These are phyloP conservation scores for Triticum timopheevii DNA, from an alignment of 176 grass and related monocot genomes.

Conservation along the genomic window DNA sequence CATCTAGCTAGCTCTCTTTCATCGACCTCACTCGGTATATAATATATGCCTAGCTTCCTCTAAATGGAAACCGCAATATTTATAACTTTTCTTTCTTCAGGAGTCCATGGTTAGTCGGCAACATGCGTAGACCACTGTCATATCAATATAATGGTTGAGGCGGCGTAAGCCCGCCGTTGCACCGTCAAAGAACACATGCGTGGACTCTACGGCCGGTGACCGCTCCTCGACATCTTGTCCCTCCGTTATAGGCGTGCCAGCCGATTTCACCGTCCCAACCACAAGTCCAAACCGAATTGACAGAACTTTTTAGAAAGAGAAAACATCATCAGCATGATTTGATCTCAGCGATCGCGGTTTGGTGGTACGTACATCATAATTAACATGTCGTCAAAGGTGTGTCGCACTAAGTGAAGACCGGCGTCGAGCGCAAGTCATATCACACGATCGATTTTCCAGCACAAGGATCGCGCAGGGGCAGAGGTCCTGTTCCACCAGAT, in stretches of 20 bases:
- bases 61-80: not conserved
- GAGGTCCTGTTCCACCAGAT: not conserved
- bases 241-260: not conserved
- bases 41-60: not conserved
- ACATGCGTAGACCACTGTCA: not conserved
- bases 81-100: not conserved
- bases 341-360: not conserved
- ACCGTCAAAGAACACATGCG: not conserved
- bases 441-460: not conserved
- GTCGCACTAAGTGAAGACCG: slow-evolving; percentile 21
- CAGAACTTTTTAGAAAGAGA: not conserved
- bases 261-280: not conserved
- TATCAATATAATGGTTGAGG: too few relatives aligned
- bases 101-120: not conserved
- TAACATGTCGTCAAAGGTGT: slow-evolving; percentile 21
- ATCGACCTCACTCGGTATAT: not conserved
- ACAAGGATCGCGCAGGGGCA: slow-evolving; percentile 8
- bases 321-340: not conserved
- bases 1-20: not conserved
- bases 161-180: too few relatives aligned
- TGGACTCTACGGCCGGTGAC: not conserved
- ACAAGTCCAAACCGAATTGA: slow-evolving; percentile 1
- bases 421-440: slow-evolving; percentile 1
- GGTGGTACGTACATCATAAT: slow-evolving; percentile 4
- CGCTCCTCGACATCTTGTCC: not conserved